Conservation (phyloP, 805 yeast species). For the Ogataea philodendri region DNA sequence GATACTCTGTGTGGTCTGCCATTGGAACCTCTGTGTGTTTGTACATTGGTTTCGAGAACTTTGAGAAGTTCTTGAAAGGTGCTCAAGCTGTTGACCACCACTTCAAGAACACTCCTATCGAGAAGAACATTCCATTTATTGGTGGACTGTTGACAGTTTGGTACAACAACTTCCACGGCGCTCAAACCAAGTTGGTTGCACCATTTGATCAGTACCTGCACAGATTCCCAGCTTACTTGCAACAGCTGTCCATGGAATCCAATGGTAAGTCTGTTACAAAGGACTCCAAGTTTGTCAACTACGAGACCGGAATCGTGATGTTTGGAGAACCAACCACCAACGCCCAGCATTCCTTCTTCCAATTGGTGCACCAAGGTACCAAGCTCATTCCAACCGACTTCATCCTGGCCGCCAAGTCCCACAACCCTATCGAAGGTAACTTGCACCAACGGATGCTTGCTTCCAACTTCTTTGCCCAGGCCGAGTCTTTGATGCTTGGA, state of each 20-base stretch:
- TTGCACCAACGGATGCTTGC: conserved; percentile 97
- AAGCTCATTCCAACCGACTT: conserved; percentile 96
- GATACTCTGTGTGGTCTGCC: conserved; percentile 99
- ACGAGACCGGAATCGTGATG: conserved; percentile 92
- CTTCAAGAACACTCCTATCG: conserved; percentile 79
- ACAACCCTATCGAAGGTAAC: conserved; percentile 93
- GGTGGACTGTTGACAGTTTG: conserved; percentile 95
- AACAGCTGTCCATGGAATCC: conserved; percentile 98
- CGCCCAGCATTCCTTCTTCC: conserved; percentile 99
- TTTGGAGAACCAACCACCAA: conserved; percentile 99
- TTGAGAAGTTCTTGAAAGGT: conserved; percentile 89
- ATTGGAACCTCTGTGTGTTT: conserved; percentile 95
- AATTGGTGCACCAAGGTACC: conserved; percentile 98
- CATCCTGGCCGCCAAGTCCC: conserved; percentile 94
- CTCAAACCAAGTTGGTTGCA: conserved; percentile 97
- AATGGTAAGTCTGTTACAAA: conserved; percentile 98
- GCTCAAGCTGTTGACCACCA: conserved; percentile 97
- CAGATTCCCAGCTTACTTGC: conserved; percentile 99
- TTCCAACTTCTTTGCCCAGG: conserved; percentile 98
- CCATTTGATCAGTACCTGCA: conserved; percentile 99
- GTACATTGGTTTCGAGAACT: conserved; percentile 94
- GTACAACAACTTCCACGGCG: conserved; percentile 98
- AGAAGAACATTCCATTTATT: conserved; percentile 85
- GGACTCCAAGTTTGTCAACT: conserved; percentile 84
- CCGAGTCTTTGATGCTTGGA: conserved; percentile 97